These are phyloP conservation scores for Allium sativum DNA, from an alignment of 106 monocot species.

Conservation along the genomic window DNA sequence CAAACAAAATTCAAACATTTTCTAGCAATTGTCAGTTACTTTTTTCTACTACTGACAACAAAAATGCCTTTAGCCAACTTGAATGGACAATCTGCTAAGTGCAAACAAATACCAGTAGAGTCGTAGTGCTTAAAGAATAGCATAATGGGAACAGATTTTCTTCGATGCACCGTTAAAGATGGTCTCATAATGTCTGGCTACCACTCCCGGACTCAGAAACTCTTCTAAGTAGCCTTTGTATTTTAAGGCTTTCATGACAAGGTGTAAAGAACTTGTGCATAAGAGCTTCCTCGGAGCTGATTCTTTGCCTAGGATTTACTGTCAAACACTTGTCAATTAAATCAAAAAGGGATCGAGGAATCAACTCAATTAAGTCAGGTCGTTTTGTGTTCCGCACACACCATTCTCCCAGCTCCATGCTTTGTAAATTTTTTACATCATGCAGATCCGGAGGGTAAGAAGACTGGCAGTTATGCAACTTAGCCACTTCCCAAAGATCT, in stretches of 20 bases:
- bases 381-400: constrained; percentile 47
- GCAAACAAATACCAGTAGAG: no score
- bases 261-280: constrained; percentile 73
- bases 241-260: constrained; percentile 50
- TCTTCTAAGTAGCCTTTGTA: constrained; percentile 35
- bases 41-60: no score
- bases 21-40: no score
- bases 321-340: constrained; percentile 72
- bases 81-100: no score
- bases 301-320: constrained; percentile 63
- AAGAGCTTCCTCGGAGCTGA: constrained; percentile 74
- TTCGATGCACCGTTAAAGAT: no score
- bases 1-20: no score
- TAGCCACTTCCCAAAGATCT: constrained; percentile 97
- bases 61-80: no score
- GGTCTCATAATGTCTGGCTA: no score
- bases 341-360: constrained; percentile 62
- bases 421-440: constrained; percentile 41
- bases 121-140: no score
- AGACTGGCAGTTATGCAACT: constrained; percentile 79
- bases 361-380: constrained; percentile 40
- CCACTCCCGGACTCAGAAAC: constrained; percentile 10
- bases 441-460: constrained; percentile 55
- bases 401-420: constrained; percentile 62
- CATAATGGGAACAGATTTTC: no score